A percentile compares a stretch with the other conserved stretches of the same genome.
These are phyloP conservation scores for Penicillium sp. DNA, from an alignment of 2,329 filamentous ascomycete species.

Conservation along the genomic window DNA sequence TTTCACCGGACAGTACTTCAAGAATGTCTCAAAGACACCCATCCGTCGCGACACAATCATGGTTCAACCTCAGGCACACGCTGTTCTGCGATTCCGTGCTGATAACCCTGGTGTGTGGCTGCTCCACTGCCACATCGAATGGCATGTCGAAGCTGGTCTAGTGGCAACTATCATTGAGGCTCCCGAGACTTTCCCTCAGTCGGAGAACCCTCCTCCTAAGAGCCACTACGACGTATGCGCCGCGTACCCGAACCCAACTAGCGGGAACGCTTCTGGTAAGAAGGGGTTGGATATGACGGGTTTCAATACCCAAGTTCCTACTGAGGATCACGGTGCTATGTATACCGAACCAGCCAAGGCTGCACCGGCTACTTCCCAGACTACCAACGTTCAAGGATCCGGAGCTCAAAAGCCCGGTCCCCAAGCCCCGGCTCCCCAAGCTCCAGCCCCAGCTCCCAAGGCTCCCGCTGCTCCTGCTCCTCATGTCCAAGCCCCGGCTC, in stretches of 20 bases:
- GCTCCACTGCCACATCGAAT: constrained; percentile 40
- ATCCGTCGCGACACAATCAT: constrained; percentile 37
- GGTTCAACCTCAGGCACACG: constrained; percentile 33
- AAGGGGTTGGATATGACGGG: constrained; percentile 16
- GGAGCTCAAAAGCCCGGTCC: neutral
- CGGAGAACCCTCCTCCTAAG: constrained; percentile 15
- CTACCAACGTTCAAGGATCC: neutral
- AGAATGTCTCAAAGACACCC: constrained; percentile 28
- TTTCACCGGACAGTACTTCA: constrained; percentile 24
- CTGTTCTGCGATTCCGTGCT: constrained; percentile 36
- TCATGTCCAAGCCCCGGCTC: neutral
- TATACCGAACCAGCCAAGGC: constrained; percentile 7
- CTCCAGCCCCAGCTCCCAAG: neutral
- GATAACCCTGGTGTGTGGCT: constrained; percentile 41
- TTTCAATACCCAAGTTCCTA: constrained; percentile 8
- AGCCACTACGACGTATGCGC: constrained; percentile 25
- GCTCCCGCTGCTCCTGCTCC: neutral
- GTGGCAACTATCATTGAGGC: constrained; percentile 34
- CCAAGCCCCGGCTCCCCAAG: neutral
- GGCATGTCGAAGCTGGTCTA: constrained; percentile 36
- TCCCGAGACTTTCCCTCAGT: constrained; percentile 26
- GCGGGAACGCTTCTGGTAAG: constrained; percentile 28
- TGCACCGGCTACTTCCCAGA: neutral
- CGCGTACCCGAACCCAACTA: constrained; percentile 19
- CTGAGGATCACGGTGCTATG: constrained; percentile 17